A percentile compares a stretch with the other conserved stretches of the same genome.
These are phyloP conservation scores for Pistacia vera DNA, from an alignment of 345 rosid genomes.

Conservation along the genomic window DNA sequence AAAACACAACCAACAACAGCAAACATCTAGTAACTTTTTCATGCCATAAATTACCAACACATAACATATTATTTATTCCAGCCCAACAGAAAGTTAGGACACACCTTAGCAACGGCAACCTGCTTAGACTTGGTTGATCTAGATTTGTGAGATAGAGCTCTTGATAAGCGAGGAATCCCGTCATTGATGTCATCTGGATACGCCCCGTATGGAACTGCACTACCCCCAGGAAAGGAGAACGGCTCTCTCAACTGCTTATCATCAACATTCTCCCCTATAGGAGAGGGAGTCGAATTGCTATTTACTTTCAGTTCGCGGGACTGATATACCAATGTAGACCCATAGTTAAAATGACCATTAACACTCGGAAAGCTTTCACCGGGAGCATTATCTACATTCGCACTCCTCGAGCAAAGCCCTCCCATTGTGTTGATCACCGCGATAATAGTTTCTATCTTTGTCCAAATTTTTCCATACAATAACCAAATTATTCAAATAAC, in stretches of 20 bases:
- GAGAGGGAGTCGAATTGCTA: slow-evolving; percentile 42
- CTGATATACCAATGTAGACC: slow-evolving; percentile 44
- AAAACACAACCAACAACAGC: background rate
- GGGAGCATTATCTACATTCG: slow-evolving; percentile 92
- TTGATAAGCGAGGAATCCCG: slow-evolving; percentile 75
- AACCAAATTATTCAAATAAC: slow-evolving; percentile 21
- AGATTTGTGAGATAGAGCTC: slow-evolving; percentile 68
- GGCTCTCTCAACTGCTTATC: slow-evolving; percentile 54
- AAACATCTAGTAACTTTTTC: background rate
- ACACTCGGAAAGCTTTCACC: slow-evolving; percentile 68
- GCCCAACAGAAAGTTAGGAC: background rate
- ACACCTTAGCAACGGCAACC: slow-evolving; percentile 84
- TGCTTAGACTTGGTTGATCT: slow-evolving; percentile 62
- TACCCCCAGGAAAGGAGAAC: slow-evolving; percentile 52
- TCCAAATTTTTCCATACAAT: slow-evolving; percentile 42
- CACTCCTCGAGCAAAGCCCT: slow-evolving; percentile 97
- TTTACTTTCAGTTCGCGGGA: slow-evolving; percentile 52
- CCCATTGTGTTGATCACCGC: slow-evolving; percentile 60
- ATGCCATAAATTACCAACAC: background rate
- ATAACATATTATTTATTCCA: too few species aligned
- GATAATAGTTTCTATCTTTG: slow-evolving; percentile 24
- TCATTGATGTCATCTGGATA: slow-evolving; percentile 57
- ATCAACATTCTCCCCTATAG: slow-evolving; percentile 42
- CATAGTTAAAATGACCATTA: slow-evolving; percentile 57
- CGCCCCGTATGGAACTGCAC: slow-evolving; percentile 33